These are phyloP conservation scores for Aspergillus funiculosus DNA, from an alignment of 495 filamentous ascomycete species.

Conservation along the genomic window DNA sequence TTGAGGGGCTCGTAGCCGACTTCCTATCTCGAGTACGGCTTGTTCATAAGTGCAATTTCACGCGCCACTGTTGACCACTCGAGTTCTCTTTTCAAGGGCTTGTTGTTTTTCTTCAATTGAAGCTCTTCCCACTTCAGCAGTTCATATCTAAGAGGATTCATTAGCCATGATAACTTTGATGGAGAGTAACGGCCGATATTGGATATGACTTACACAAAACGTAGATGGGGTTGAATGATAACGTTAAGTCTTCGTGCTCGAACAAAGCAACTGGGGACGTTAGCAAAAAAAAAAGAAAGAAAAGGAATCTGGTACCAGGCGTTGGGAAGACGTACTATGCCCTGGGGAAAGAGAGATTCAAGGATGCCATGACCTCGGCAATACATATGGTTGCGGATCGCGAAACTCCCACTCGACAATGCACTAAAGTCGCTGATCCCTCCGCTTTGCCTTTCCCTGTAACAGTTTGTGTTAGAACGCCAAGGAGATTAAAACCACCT, in stretches of 20 bases:
- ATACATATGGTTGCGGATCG: constrained; percentile 96
- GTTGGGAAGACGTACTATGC: constrained; percentile 81
- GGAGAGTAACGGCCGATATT: neutral
- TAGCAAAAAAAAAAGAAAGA: constrained; percentile 3
- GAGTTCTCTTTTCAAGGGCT: constrained; percentile 61
- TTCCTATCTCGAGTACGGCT: constrained; percentile 57
- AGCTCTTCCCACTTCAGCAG: constrained; percentile 93
- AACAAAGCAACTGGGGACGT: constrained; percentile 67
- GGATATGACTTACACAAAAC: constrained; percentile 51
- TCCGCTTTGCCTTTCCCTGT: constrained; percentile 69
- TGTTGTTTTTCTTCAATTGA: constrained; percentile 39
- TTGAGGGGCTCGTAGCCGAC: neutral
- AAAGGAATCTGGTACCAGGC: neutral
- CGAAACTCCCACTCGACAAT: constrained; percentile 94
- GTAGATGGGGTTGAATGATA: constrained; percentile 65
- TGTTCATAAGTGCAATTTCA: constrained; percentile 93
- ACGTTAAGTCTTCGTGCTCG: constrained; percentile 80
- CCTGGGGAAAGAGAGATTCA: constrained; percentile 76
- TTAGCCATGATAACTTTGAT: constrained; percentile 15
- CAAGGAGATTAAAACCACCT: neutral
- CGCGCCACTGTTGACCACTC: constrained; percentile 86
- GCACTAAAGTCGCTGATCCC: constrained; percentile 82
- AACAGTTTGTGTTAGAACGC: constrained; percentile 3
- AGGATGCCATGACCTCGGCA: constrained; percentile 85
- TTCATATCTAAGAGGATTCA: constrained; percentile 35